phyloP scores from a whole-genome alignment of 257 asterid genomes.

The Anisodus tanguticus region DNA sequence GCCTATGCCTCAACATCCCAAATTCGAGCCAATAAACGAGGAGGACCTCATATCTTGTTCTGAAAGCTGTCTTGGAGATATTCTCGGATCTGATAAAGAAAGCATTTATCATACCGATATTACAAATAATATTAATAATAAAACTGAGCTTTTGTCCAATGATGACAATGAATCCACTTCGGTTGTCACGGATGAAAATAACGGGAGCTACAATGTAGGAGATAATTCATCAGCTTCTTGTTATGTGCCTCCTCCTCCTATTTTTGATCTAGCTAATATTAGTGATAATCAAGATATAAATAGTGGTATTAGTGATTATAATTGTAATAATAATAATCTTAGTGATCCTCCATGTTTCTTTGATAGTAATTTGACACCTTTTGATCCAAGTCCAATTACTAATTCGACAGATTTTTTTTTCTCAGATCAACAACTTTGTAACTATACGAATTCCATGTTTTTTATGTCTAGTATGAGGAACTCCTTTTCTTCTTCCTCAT shows the following conservation, averaged over 20 bases:
- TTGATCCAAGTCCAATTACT: conserved; percentile 28
- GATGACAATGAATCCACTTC: conserved; percentile 42
- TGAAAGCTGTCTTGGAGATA: neutral
- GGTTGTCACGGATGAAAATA: conserved; percentile 38
- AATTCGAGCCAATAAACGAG: neutral
- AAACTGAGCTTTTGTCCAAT: neutral
- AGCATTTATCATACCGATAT: neutral
- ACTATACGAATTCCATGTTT: conserved; percentile 29
- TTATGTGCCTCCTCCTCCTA: conserved; percentile 29
- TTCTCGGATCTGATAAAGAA: neutral
- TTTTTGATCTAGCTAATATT: conserved; percentile 31
- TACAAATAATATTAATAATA: neutral
- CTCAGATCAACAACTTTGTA: conserved; percentile 32
- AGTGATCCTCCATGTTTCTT: conserved; percentile 20
- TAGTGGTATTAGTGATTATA: neutral
- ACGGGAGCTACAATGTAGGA: conserved; percentile 14
- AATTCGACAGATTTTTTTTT: conserved; percentile 31
- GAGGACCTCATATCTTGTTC: neutral
- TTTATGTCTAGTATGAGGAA: conserved; percentile 39
- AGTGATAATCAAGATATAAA: conserved; percentile 12
- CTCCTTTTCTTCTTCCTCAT: conserved; percentile 37
- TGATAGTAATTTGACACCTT: conserved; percentile 28
- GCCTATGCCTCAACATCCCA: neutral
- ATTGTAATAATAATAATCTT: neutral
- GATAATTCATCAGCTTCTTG: conserved; percentile 37